Evolutionary conservation across 805 yeast species (phyloP).

Genomic region (Jamesozyma rosinii): DNA sequence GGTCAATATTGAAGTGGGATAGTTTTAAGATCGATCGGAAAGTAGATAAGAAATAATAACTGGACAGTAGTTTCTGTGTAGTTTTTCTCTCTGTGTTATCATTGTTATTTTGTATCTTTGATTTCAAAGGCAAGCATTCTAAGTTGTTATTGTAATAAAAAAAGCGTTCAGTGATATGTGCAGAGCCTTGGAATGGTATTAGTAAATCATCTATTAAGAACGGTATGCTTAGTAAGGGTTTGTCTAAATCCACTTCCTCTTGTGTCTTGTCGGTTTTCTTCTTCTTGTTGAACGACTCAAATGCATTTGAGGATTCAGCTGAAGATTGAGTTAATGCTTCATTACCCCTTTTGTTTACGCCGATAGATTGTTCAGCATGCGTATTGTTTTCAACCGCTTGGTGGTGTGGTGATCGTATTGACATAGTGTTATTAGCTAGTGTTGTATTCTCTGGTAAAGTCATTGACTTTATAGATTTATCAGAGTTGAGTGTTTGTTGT

Average conservation of each 20-base stretch:
- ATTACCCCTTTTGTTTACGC: neutral
- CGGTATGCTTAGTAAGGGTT: neutral
- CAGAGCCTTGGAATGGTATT: constrained; percentile 17
- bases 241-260: neutral
- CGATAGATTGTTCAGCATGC: neutral
- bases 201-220: constrained; percentile 11
- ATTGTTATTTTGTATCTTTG: neutral
- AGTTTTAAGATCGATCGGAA: constrained; percentile 15
- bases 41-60: constrained; percentile 18
- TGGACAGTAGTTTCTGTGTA: constrained; percentile 13
- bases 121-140: constrained; percentile 10
- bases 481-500: neutral
- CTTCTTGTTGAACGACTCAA: neutral
- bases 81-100: constrained; percentile 4
- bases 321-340: neutral
- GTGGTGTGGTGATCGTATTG: neutral
- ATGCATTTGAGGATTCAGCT: neutral
- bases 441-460: neutral
- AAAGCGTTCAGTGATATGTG: constrained; percentile 8
- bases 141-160: constrained; percentile 10
- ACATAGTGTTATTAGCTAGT: neutral
- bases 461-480: neutral
- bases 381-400: neutral
- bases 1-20: constrained; percentile 18
- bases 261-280: neutral